These are phyloP conservation scores for Lolium multiflorum DNA, from an alignment of 176 grass and related monocot genomes.

Conservation along the genomic window DNA sequence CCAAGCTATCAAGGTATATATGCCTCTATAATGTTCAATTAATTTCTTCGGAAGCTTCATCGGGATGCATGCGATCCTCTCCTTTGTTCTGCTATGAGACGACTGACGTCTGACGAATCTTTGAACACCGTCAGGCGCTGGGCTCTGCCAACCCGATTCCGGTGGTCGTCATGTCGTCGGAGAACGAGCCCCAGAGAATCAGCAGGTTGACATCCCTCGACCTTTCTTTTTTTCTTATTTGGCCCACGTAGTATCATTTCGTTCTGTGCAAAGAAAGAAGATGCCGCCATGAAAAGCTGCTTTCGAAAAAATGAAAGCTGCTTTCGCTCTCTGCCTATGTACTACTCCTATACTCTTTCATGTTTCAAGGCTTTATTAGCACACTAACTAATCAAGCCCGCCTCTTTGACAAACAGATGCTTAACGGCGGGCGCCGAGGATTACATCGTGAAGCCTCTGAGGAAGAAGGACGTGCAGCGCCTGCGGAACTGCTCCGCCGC, in stretches of 20 bases:
- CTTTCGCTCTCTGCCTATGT: conserved; percentile 33
- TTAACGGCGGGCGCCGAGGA: conserved; percentile 77
- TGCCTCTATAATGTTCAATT: background rate
- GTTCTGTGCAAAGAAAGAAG: conserved; percentile 36
- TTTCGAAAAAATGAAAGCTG: conserved; percentile 49
- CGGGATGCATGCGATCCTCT: background rate
- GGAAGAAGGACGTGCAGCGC: conserved; percentile 68
- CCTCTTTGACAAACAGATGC: conserved; percentile 52
- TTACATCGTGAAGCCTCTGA: conserved; percentile 88
- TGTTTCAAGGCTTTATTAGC: conserved; percentile 47
- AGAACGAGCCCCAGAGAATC: conserved; percentile 92
- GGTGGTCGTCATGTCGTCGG: conserved; percentile 94
- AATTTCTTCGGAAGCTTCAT: background rate
- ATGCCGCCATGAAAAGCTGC: conserved; percentile 36
- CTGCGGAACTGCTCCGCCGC: conserved; percentile 57
- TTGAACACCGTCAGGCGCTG: conserved; percentile 50
- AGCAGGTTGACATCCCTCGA: conserved; percentile 63
- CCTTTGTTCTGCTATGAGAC: background rate
- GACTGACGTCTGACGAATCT: background rate
- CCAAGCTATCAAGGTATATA: conserved; percentile 75
- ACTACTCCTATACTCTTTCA: background rate
- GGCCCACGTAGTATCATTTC: background rate
- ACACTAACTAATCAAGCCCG: background rate
- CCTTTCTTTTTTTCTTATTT: background rate
- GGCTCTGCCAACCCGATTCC: conserved; percentile 72